Percentiles rank a stretch among this genome's conserved stretches.
Evolutionary conservation across 371 early-diverging fungal species (phyloP).

Genomic region (Saksenaea vasiformis): DNA sequence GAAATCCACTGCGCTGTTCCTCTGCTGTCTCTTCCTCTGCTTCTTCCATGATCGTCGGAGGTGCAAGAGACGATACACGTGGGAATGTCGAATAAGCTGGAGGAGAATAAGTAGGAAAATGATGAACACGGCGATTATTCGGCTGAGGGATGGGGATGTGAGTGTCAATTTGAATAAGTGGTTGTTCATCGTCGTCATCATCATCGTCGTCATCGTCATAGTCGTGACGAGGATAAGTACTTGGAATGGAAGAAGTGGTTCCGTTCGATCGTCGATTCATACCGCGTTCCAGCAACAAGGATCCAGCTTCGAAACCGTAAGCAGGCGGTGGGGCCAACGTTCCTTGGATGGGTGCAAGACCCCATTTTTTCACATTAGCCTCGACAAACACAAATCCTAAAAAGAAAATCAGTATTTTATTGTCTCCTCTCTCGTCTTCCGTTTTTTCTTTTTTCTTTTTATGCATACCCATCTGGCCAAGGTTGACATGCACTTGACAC

Average conservation of each 20-base stretch:
- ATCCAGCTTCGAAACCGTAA: conserved; percentile 58
- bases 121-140: conserved; percentile 7
- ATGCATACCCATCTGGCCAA: conserved; percentile 52
- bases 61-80: conserved; percentile 9
- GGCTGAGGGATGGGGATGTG: conserved; percentile 16
- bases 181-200: conserved; percentile 20
- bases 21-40: conserved; percentile 7
- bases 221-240: neutral
- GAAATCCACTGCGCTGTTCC: neutral
- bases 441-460: neutral
- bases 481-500: conserved; percentile 63
- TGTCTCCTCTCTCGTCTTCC: neutral
- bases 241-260: neutral
- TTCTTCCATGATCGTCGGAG: neutral
- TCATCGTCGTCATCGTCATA: conserved; percentile 7
- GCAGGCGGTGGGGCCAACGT: conserved; percentile 71
- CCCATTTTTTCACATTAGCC: conserved; percentile 85
- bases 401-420: neutral
- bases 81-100: conserved; percentile 27
- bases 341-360: conserved; percentile 73
- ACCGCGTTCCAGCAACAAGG: conserved; percentile 48
- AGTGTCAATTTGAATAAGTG: conserved; percentile 22
- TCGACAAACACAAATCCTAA: conserved; percentile 72
- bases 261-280: conserved; percentile 5
- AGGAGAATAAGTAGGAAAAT: conserved; percentile 20